Conservation (phyloP, 2,329 filamentous ascomycete species). For the Bipolaris bicolor region DNA sequence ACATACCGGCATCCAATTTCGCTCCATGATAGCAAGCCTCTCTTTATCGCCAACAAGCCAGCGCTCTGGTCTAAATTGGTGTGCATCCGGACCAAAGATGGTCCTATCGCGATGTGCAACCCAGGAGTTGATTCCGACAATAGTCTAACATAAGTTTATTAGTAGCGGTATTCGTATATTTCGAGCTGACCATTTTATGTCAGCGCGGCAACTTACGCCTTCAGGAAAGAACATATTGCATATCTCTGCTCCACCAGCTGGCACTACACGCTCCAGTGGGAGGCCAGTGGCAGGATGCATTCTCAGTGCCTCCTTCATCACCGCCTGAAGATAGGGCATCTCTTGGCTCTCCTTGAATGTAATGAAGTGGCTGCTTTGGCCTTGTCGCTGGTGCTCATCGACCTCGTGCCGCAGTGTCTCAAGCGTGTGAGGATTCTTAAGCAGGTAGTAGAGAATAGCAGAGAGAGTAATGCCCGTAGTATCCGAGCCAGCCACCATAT, state of each 20-base stretch:
- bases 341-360: conserved; percentile 31
- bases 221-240: conserved; percentile 23
- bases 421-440: conserved; percentile 20
- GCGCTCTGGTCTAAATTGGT: conserved; percentile 28
- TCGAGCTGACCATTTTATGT: background rate
- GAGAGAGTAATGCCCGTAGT: conserved; percentile 52
- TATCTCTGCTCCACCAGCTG: conserved; percentile 22
- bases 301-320: conserved; percentile 36
- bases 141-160: conserved; percentile 12
- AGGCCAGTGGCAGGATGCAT: conserved; percentile 34
- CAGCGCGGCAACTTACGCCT: conserved; percentile 12
- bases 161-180: background rate
- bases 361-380: conserved; percentile 6
- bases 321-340: conserved; percentile 41
- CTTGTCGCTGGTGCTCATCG: conserved; percentile 7
- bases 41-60: conserved; percentile 25
- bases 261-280: conserved; percentile 30
- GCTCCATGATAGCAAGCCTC: conserved; percentile 24
- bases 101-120: conserved; percentile 24
- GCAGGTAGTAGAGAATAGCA: conserved; percentile 31
- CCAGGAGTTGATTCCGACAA: conserved; percentile 32
- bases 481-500: conserved; percentile 52
- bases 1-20: conserved; percentile 27
- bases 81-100: conserved; percentile 25
- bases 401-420: conserved; percentile 24